Evolutionary conservation across 2,329 filamentous ascomycete genomes (phyloP), one percentile per base, ranked within the genome.

Genomic region (Xylaria sp.): DNA sequence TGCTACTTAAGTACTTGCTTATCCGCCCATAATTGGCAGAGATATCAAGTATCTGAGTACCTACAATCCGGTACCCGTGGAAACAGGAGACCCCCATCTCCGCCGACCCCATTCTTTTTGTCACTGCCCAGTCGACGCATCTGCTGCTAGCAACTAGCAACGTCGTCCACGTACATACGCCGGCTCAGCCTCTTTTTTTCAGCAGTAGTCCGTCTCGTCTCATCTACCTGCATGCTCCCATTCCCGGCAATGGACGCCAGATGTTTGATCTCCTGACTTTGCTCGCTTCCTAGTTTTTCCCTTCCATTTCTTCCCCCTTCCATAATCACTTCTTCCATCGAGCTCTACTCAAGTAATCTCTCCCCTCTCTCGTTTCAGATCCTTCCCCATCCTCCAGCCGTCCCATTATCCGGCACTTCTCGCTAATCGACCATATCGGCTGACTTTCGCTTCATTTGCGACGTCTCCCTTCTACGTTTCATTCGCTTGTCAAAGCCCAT

Each of bases 121-220:
- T 51, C 49, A 38, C 31, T 51, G 49, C 49, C 17, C 46, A 50
- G 47, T 33, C 46, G 17, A 51, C 12, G 12, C 15, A 12, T 38
- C 38, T 21, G 15, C 23, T 25, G 15, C n/a, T 19, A 37, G 49
- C n/a, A n/a, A n/a, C n/a, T n/a, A n/a, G n/a, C n/a, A n/a, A 51
- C 33, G 17, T 14, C 23, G 42, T 51, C 45, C 37, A 50, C 55
- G 55, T 58, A 47, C 49, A 21, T 40, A 15, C 47, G 47, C 45
- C 21, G 46, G 31, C 49, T 56, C 57, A 59, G 43, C 52, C 61
- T 46, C 53, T 49, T 45, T 38, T 46, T 49, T 23, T 15, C 45
- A 47, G 23, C 47, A 50, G 15, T 45, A 45, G 4, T 47, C 23
- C n/a, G 25, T 52, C 15, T 51, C 28, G 19, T 52, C 31, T 40